Percentiles rank a stretch among this genome's conserved stretches.
phyloP scores from a whole-genome alignment of 106 monocot species.

The Agapanthus africanus region DNA sequence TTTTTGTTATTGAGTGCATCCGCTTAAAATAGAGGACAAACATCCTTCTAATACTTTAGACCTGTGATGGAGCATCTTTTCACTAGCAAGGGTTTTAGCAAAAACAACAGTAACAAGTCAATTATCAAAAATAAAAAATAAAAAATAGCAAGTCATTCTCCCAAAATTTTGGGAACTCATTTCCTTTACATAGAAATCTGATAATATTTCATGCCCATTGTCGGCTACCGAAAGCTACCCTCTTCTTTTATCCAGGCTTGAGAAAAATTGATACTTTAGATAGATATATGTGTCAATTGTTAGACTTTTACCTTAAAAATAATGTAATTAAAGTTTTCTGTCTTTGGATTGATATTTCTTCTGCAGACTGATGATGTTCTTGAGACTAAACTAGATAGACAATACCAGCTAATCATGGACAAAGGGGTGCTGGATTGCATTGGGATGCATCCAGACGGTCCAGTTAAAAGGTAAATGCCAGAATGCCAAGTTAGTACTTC shows the following conservation, averaged over 20 bases:
- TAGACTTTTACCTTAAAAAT: not conserved
- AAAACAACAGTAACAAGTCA: too few species aligned
- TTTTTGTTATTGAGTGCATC: too few species aligned
- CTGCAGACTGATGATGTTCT: constrained; percentile 79
- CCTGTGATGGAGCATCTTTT: not conserved
- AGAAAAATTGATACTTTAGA: too few species aligned
- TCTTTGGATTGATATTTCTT: not conserved
- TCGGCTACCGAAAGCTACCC: too few species aligned
- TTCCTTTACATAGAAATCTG: too few species aligned
- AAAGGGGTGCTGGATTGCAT: constrained; percentile 72
- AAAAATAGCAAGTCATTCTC: too few species aligned
- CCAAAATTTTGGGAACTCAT: too few species aligned
- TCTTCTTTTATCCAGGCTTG: too few species aligned
- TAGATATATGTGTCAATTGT: too few species aligned
- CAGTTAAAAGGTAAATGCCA: constrained; percentile 46
- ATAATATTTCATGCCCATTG: too few species aligned
- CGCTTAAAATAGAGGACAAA: not conserved
- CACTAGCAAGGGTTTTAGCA: not conserved
- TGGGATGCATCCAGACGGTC: constrained; percentile 63
- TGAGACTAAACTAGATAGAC: constrained; percentile 51
- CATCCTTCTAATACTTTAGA: not conserved
- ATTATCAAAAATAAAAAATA: too few species aligned
- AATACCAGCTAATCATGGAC: constrained; percentile 68
- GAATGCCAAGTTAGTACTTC: not conserved
- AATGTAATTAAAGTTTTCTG: not conserved